Conservation (phyloP, 2,329 filamentous ascomycete genomes). For the Trichoderma sp. region DNA sequence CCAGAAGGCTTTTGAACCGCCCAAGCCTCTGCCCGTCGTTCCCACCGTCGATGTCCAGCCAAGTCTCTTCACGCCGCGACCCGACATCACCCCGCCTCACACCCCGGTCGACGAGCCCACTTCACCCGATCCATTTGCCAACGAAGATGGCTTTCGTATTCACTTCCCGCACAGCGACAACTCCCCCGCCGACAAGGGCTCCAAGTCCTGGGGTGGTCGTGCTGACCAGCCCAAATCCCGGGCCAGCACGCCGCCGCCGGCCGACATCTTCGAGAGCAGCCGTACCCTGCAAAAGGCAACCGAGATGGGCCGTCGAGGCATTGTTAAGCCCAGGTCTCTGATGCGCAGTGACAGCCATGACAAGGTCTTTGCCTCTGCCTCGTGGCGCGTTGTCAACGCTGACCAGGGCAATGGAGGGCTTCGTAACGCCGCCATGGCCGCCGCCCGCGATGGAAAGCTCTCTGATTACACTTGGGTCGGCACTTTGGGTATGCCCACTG, state of each 20-base stretch:
- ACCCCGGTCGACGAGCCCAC: conserved; percentile 53
- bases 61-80: conserved; percentile 54
- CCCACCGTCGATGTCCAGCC: conserved; percentile 43
- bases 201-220: conserved; percentile 74
- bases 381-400: conserved; percentile 81
- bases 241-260: conserved; percentile 71
- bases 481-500: conserved; percentile 90
- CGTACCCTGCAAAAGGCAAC: conserved; percentile 58
- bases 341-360: conserved; percentile 65
- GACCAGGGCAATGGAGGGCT: conserved; percentile 93
- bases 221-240: conserved; percentile 78
- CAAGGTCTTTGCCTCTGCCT: conserved; percentile 70
- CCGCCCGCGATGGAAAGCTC: conserved; percentile 66
- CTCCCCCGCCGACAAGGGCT: conserved; percentile 72
- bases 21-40: conserved; percentile 23
- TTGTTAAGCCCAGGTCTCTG: conserved; percentile 55
- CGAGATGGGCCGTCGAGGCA: conserved; percentile 57
- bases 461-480: conserved; percentile 87
- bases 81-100: conserved; percentile 55
- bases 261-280: conserved; percentile 71
- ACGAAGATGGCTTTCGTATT: conserved; percentile 59
- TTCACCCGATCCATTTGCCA: conserved; percentile 53
- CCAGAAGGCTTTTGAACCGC: conserved; percentile 2
- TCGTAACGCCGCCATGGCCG: conserved; percentile 82
- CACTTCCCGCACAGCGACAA: conserved; percentile 56